A percentile compares a stretch with the other conserved stretches of the same genome.
These are phyloP conservation scores for Penicillium thymicola DNA, from an alignment of 2,329 filamentous ascomycete genomes.

Conservation along the genomic window DNA sequence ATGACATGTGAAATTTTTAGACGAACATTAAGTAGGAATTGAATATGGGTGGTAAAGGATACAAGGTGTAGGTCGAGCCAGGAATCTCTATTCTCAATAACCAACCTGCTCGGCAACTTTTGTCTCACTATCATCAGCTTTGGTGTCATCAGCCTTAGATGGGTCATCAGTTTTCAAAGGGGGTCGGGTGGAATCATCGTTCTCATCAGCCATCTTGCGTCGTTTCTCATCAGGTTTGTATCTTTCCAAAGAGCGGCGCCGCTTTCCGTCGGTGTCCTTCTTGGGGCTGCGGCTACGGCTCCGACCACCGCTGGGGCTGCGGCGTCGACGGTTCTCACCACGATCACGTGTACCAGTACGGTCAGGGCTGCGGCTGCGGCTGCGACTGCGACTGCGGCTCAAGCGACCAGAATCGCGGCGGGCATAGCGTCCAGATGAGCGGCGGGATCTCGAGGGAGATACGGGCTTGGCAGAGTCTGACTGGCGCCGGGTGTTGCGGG, in stretches of 20 bases:
- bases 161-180: background rate
- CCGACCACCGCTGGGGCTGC: slow-evolving; percentile 20
- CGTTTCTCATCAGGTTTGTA: slow-evolving; percentile 46
- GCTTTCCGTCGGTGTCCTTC: slow-evolving; percentile 34
- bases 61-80: slow-evolving; percentile 6
- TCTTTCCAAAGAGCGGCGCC: slow-evolving; percentile 45
- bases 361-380: slow-evolving; percentile 25
- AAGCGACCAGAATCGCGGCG: slow-evolving; percentile 32
- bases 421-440: slow-evolving; percentile 38
- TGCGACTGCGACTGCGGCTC: slow-evolving; percentile 29
- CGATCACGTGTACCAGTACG: slow-evolving; percentile 39
- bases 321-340: slow-evolving; percentile 3
- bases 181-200: slow-evolving; percentile 23
- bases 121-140: slow-evolving; percentile 17
- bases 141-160: slow-evolving; percentile 10
- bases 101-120: slow-evolving; percentile 33
- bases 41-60: background rate
- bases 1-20: background rate
- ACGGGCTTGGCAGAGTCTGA: slow-evolving; percentile 40
- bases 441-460: slow-evolving; percentile 39
- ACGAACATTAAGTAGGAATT: slow-evolving; percentile 11
- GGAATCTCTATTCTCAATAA: slow-evolving; percentile 19
- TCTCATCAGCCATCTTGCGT: slow-evolving; percentile 41
- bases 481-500: slow-evolving; percentile 31
- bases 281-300: slow-evolving; percentile 31